Conservation (phyloP, 2,329 filamentous ascomycete genomes). For the Lecanoromycetidae sp. region DNA sequence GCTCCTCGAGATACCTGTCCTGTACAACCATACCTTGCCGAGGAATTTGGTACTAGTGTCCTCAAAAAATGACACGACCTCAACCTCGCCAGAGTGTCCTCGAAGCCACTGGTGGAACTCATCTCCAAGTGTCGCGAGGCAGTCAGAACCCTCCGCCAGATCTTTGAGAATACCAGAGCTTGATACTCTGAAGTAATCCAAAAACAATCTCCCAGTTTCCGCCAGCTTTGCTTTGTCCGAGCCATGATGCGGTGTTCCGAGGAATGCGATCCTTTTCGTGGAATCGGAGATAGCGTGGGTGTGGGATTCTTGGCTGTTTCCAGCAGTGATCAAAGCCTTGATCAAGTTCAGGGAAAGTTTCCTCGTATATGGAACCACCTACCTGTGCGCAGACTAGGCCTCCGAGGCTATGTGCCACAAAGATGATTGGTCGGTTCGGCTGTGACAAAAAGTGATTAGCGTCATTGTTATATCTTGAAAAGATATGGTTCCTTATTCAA, state of each 20-base stretch:
- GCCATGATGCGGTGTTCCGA: constrained; percentile 4
- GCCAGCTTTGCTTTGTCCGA: constrained; percentile 2
- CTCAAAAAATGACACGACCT: constrained; percentile 5
- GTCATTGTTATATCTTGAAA: no score
- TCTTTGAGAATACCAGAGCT: not conserved
- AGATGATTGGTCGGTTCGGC: not conserved
- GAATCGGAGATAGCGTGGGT: not conserved
- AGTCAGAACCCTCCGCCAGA: not conserved
- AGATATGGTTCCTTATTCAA: no score
- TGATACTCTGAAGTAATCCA: not conserved
- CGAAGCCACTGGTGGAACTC: not conserved
- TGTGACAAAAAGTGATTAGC: no score
- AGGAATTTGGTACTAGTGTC: not conserved
- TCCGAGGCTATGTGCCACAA: not conserved
- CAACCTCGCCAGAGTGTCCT: constrained; percentile 2
- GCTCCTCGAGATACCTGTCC: not conserved
- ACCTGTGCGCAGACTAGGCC: not conserved
- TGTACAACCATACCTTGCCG: not conserved
- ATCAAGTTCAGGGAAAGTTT: not conserved
- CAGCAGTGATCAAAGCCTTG: not conserved
- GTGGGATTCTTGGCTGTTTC: not conserved
- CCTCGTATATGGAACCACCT: not conserved
- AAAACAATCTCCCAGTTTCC: not conserved
- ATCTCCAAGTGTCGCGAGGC: not conserved
- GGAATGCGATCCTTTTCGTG: constrained; percentile 3